Percentiles rank a stretch among this genome's conserved stretches.
Conservation (phyloP, 2,329 filamentous ascomycete species). For the Fusarium staphyleae region DNA sequence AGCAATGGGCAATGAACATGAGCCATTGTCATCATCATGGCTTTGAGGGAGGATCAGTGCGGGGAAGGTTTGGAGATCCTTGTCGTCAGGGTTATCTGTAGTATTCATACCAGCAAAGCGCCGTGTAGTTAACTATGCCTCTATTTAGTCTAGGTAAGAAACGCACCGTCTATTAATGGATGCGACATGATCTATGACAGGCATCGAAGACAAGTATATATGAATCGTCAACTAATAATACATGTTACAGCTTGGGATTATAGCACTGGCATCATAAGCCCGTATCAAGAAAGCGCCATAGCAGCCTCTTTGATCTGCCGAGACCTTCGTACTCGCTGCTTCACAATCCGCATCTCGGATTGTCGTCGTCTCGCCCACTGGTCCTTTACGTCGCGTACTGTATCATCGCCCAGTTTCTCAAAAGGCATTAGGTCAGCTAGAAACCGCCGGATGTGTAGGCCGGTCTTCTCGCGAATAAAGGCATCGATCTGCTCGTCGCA, state of each 20-base stretch:
- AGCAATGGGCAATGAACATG: background rate
- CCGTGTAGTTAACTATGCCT: no score
- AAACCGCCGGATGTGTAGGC: slow-evolving; percentile 61
- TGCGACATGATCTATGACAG: slow-evolving; percentile 3
- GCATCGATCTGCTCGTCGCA: slow-evolving; percentile 62
- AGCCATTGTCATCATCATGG: slow-evolving; percentile 8
- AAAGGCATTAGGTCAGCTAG: slow-evolving; percentile 61
- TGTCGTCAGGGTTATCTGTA: background rate
- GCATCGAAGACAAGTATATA: slow-evolving; percentile 3
- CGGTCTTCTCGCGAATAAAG: slow-evolving; percentile 59
- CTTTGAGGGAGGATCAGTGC: slow-evolving; percentile 9
- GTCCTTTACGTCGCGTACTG: slow-evolving; percentile 34
- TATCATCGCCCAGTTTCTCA: slow-evolving; percentile 52
- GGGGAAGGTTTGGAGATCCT: slow-evolving; percentile 12
- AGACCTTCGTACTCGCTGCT: slow-evolving; percentile 48
- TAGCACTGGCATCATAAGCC: background rate
- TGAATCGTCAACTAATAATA: slow-evolving; percentile 11
- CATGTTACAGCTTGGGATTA: background rate
- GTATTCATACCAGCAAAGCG: no score
- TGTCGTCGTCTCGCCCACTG: slow-evolving; percentile 42
- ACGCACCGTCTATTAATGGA: background rate
- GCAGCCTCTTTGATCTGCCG: slow-evolving; percentile 36
- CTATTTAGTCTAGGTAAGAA: background rate
- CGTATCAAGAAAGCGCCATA: background rate
- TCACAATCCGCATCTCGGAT: slow-evolving; percentile 46